Evolutionary conservation across 1,284 basidiomycete species (phyloP).

Genomic region (Cryptococcus sp.): DNA sequence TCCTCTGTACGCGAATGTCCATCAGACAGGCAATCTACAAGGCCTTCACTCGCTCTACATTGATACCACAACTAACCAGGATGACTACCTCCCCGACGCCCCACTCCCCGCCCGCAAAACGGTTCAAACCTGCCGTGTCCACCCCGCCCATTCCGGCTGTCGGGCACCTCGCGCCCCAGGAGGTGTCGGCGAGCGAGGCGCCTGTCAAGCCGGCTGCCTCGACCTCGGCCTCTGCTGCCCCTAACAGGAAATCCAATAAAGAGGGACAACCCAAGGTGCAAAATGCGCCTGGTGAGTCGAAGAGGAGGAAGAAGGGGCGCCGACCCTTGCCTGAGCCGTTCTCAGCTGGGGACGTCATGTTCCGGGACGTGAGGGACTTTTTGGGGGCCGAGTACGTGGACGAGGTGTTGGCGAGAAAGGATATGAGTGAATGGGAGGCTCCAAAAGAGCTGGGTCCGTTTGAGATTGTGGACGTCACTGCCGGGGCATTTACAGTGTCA

Average conservation of each 20-base stretch:
- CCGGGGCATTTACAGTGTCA: slow-evolving; percentile 47
- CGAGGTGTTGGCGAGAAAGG: slow-evolving; percentile 54
- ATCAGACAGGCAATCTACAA: no score
- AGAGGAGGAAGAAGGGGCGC: slow-evolving; percentile 18
- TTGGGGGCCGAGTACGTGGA: slow-evolving; percentile 63
- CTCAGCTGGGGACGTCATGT: slow-evolving; percentile 70
- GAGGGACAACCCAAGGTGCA: not conserved
- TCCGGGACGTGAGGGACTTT: slow-evolving; percentile 64
- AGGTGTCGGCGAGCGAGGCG: slow-evolving; percentile 13
- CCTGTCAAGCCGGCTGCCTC: slow-evolving; percentile 24
- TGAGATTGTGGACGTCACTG: slow-evolving; percentile 65
- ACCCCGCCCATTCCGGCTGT: slow-evolving; percentile 5
- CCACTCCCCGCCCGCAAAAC: slow-evolving; percentile 26
- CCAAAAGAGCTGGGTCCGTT: slow-evolving; percentile 53
- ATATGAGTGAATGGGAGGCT: slow-evolving; percentile 54
- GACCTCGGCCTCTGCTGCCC: not conserved
- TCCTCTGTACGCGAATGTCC: not conserved
- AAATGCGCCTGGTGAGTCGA: slow-evolving; percentile 24
- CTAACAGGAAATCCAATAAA: slow-evolving; percentile 5
- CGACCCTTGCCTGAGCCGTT: slow-evolving; percentile 59
- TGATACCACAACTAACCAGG: slow-evolving; percentile 9
- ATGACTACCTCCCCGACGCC: slow-evolving; percentile 10
- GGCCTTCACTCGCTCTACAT: not conserved
- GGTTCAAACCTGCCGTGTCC: slow-evolving; percentile 16
- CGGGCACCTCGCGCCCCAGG: not conserved